These are phyloP conservation scores for Phaffia rhodozyma DNA, from an alignment of 1,284 basidiomycete species.

Conservation along the genomic window DNA sequence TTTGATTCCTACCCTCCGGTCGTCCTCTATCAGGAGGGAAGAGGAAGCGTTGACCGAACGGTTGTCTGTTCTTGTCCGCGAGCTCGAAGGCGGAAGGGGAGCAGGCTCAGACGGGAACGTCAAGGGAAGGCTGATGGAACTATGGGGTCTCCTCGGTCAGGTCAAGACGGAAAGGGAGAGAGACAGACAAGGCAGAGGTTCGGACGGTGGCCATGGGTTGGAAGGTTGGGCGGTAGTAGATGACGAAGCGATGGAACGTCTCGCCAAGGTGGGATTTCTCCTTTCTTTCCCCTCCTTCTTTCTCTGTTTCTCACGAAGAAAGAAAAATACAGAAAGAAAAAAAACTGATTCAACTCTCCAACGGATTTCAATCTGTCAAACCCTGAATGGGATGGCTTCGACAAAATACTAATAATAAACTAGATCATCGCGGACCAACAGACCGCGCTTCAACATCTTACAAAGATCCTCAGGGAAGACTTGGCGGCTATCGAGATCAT, in stretches of 20 bases:
- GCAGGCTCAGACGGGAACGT: constrained; percentile 30
- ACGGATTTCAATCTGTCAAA: no score
- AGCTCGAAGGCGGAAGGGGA: constrained; percentile 47
- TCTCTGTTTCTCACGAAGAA: not conserved
- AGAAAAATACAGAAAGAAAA: no score
- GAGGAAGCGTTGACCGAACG: constrained; percentile 58
- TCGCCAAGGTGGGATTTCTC: constrained; percentile 51
- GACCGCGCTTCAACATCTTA: constrained; percentile 14
- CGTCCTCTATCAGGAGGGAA: constrained; percentile 64
- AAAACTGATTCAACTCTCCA: no score
- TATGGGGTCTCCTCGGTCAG: constrained; percentile 76
- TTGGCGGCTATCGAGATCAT: constrained; percentile 14
- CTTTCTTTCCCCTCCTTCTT: not conserved
- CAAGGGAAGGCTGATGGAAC: constrained; percentile 57
- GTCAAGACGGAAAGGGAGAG: constrained; percentile 51
- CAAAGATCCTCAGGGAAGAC: constrained; percentile 16
- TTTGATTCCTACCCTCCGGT: constrained; percentile 62
- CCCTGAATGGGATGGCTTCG: no score
- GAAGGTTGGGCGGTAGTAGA: constrained; percentile 71
- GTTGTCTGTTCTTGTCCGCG: constrained; percentile 64
- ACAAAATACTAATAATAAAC: no score
- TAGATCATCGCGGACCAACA: constrained; percentile 18
- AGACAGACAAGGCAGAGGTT: constrained; percentile 37
- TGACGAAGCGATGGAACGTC: constrained; percentile 62
- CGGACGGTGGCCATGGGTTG: constrained; percentile 33